Percentiles rank a stretch among this genome's conserved stretches.
Conservation (phyloP, 257 asterid species). For the Linaria vulgaris region DNA sequence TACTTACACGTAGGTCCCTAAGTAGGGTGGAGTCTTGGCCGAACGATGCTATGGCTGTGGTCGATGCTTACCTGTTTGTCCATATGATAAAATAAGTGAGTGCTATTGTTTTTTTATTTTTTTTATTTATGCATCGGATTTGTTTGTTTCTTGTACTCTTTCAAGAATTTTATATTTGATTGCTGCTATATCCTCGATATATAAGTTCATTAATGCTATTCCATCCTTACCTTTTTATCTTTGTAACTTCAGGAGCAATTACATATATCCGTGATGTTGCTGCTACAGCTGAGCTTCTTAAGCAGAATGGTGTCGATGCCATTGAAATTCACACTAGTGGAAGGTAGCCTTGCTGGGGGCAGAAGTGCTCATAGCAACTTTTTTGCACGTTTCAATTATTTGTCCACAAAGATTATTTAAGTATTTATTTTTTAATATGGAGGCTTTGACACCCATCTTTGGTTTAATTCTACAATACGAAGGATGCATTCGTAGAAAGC, state of each 20-base stretch:
- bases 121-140: not conserved
- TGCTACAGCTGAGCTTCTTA: constrained; percentile 74
- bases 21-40: constrained; percentile 72
- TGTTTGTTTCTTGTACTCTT: not conserved
- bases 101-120: not conserved
- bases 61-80: constrained; percentile 92
- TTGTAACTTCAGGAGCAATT: constrained; percentile 50
- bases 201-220: not conserved
- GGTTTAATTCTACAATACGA: not conserved
- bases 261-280: constrained; percentile 66
- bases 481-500: not conserved
- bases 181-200: constrained; percentile 12
- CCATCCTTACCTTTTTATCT: not conserved
- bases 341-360: constrained; percentile 47
- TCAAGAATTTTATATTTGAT: constrained; percentile 1
- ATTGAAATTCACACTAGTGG: constrained; percentile 89
- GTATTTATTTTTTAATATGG: not conserved
- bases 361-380: not conserved
- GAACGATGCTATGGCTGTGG: constrained; percentile 98
- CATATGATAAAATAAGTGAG: constrained; percentile 84
- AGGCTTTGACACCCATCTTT: not conserved
- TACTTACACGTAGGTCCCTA: not conserved
- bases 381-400: not conserved
- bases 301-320: constrained; percentile 64
- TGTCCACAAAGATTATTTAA: not conserved